Conservation (phyloP, 176 grass and related monocot genomes). For the Olyra latifolia region DNA sequence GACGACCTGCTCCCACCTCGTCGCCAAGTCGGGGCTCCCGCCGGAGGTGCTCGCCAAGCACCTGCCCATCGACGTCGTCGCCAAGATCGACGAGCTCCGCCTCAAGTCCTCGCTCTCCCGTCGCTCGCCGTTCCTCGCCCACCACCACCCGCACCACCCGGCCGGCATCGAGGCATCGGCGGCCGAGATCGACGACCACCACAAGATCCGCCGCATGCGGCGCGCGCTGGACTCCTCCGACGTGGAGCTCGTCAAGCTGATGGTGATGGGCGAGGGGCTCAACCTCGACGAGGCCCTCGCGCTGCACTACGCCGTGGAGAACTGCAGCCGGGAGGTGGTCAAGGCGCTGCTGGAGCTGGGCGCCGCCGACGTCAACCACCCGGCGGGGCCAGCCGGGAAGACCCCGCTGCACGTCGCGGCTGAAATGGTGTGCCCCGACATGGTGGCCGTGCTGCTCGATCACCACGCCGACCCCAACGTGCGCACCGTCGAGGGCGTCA, state of each 20-base stretch:
- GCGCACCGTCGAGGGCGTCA: conserved; percentile 93
- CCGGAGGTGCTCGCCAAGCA: conserved; percentile 95
- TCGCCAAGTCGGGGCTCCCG: conserved; percentile 90
- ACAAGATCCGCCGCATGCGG: conserved; percentile 99
- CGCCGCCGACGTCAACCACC: conserved; percentile 91
- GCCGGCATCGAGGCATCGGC: conserved; percentile 36
- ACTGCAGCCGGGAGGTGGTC: conserved; percentile 97
- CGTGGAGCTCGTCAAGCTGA: conserved; percentile 97
- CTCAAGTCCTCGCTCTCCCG: conserved; percentile 81
- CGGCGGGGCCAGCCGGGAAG: conserved; percentile 78
- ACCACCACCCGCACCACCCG: conserved; percentile 59
- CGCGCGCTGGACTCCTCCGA: conserved; percentile 95
- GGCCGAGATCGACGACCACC: conserved; percentile 68
- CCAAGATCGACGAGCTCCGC: conserved; percentile 94
- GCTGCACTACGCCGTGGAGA: conserved; percentile 95
- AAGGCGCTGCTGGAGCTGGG: conserved; percentile 97
- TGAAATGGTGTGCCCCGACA: conserved; percentile 99
- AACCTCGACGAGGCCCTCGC: conserved; percentile 96
- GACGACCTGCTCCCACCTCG: conserved; percentile 92
- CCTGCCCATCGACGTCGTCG: conserved; percentile 82
- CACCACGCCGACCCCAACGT: conserved; percentile 98
- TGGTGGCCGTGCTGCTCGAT: conserved; percentile 97
- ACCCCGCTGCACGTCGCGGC: conserved; percentile 94
- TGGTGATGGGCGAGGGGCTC: conserved; percentile 99
- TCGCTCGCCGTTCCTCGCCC: conserved; percentile 66